A percentile compares a stretch with the other conserved stretches of the same genome.
Evolutionary conservation across 2,329 filamentous ascomycete genomes (phyloP).

Genomic region (Trichoderma simmonsii): DNA sequence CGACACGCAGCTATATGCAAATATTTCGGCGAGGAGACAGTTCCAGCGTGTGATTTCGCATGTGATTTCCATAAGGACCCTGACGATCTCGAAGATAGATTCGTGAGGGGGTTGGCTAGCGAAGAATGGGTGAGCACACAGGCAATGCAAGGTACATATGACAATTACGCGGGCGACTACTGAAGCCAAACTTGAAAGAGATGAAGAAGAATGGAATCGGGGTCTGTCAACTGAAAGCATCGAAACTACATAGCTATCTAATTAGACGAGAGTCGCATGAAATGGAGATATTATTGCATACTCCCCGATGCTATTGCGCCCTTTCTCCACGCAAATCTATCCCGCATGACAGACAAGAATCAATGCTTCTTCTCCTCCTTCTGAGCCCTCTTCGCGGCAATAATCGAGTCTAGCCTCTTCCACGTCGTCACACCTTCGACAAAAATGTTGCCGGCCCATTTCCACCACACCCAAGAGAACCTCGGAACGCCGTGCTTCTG

Average conservation of each 20-base stretch:
- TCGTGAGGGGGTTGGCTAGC: slow-evolving; percentile 53
- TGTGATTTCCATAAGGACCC: slow-evolving; percentile 77
- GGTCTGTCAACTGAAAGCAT: neutral
- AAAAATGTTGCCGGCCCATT: slow-evolving; percentile 52
- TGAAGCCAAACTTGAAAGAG: neutral
- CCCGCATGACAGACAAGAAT: neutral
- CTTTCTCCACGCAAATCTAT: neutral
- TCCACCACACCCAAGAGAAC: slow-evolving; percentile 49
- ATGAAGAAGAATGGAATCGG: neutral
- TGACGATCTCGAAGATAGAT: slow-evolving; percentile 54
- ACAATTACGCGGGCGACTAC: slow-evolving; percentile 47
- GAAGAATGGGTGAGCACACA: slow-evolving; percentile 65
- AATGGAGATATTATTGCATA: neutral
- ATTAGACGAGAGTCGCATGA: neutral
- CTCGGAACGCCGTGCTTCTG: slow-evolving; percentile 46
- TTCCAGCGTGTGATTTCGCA: slow-evolving; percentile 65
- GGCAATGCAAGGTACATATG: slow-evolving; percentile 55
- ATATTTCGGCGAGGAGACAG: slow-evolving; percentile 69
- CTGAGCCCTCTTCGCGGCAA: slow-evolving; percentile 43
- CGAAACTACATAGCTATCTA: neutral
- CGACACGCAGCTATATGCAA: slow-evolving; percentile 71
- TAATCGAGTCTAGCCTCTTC: slow-evolving; percentile 48
- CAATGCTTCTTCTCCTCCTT: slow-evolving; percentile 40
- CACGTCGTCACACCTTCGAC: slow-evolving; percentile 54
- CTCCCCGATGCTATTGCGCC: neutral